phyloP scores from a whole-genome alignment of 768 basidiomycete species.

The Mycena leptocephala region DNA sequence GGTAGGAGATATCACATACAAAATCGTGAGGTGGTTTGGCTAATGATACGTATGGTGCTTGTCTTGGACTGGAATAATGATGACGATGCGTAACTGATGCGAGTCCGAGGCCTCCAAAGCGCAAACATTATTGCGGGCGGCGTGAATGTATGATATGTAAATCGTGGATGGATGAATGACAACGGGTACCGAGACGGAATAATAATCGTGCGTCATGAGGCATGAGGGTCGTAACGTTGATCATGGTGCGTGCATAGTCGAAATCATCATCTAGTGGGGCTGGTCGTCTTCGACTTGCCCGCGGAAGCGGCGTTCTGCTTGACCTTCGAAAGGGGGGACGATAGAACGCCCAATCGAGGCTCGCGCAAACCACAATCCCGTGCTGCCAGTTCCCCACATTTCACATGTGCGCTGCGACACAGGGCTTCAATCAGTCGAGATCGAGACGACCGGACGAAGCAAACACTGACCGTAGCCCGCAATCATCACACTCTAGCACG shows the following conservation, averaged over 20 bases:
- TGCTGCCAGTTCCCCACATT: constrained; percentile 89
- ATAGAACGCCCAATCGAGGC: constrained; percentile 46
- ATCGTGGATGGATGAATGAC: constrained; percentile 10
- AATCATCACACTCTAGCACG: constrained; percentile 91
- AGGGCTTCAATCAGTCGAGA: constrained; percentile 21
- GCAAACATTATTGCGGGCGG: constrained; percentile 18
- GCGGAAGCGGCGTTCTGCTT: constrained; percentile 55
- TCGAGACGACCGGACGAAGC: constrained; percentile 9
- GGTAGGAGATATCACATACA: constrained; percentile 32
- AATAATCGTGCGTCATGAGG: constrained; percentile 32
- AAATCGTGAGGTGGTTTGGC: constrained; percentile 29
- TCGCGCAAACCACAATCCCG: constrained; percentile 81
- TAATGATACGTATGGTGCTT: constrained; percentile 34
- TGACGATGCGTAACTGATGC: constrained; percentile 26
- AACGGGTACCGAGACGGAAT: constrained; percentile 3
- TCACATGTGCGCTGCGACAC: constrained; percentile 79
- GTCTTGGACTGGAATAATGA: constrained; percentile 21
- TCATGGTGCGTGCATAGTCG: neutral
- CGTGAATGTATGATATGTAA: constrained; percentile 16
- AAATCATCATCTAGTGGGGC: constrained; percentile 41
- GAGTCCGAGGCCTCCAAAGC: constrained; percentile 20
- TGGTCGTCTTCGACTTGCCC: constrained; percentile 45
- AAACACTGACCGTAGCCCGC: constrained; percentile 75
- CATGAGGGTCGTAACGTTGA: constrained; percentile 26
- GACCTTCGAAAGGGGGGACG: constrained; percentile 59